These are phyloP conservation scores for Xylariaceae sp. DNA, from an alignment of 2,329 filamentous ascomycete species.

Conservation along the genomic window DNA sequence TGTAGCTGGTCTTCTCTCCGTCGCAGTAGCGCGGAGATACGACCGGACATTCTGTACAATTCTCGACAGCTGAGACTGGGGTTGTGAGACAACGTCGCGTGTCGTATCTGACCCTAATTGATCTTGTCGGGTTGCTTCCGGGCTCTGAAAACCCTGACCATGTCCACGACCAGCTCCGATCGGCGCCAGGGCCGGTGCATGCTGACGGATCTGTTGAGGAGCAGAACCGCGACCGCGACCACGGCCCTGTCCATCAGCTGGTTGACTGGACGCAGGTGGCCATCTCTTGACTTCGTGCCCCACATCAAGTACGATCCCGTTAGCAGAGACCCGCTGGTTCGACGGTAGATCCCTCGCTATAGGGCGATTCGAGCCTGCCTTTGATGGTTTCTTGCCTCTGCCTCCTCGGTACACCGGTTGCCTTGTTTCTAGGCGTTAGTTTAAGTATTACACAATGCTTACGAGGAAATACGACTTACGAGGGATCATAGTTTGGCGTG, in stretches of 20 bases:
- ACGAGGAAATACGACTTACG: neutral
- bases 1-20: too few species aligned
- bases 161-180: neutral
- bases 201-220: neutral
- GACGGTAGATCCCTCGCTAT: neutral
- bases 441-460: neutral
- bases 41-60: neutral
- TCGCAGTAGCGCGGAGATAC: too few species aligned
- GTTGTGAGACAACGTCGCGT: neutral
- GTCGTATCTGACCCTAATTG: neutral
- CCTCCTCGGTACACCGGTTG: neutral
- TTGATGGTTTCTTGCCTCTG: neutral
- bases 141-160: neutral
- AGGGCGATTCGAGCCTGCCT: neutral
- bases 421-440: neutral
- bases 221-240: neutral
- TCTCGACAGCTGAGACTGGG: neutral
- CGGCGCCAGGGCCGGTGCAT: neutral
- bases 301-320: too few species aligned
- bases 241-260: neutral
- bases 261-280: neutral
- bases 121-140: neutral
- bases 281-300: neutral
- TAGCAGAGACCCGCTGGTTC: too few species aligned
- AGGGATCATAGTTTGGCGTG: neutral